A percentile compares a stretch with the other conserved stretches of the same genome.
Evolutionary conservation across 257 asterid species (phyloP).

Genomic region (Gentiana macrophylla): DNA sequence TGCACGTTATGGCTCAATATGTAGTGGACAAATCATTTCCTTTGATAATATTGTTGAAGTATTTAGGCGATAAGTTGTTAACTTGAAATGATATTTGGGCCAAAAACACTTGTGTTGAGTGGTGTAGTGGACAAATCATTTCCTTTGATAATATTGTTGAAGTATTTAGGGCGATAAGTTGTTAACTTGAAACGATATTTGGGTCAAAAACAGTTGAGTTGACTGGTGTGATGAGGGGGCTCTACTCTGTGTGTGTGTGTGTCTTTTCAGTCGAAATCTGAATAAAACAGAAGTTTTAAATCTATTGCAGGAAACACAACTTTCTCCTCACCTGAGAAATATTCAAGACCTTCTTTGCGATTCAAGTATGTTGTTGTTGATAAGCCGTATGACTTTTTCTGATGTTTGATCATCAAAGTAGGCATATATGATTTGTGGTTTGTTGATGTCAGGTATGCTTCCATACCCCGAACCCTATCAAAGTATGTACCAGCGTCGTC

Average conservation of each 20-base stretch:
- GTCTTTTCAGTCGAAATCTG: slow-evolving; percentile 15
- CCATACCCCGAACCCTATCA: slow-evolving; percentile 99
- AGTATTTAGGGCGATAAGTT: too few relatives aligned
- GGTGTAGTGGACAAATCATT: too few relatives aligned
- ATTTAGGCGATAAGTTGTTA: too few relatives aligned
- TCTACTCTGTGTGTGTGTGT: background rate
- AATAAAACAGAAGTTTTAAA: slow-evolving; percentile 8
- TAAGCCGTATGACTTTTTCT: slow-evolving; percentile 10
- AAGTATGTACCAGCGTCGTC: slow-evolving; percentile 73
- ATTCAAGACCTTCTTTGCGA: slow-evolving; percentile 83
- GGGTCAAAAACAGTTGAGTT: background rate
- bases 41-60: too few relatives aligned
- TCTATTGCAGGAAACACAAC: slow-evolving; percentile 87
- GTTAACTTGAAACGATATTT: background rate
- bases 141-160: too few relatives aligned
- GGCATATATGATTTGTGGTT: slow-evolving; percentile 10
- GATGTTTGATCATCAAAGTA: slow-evolving; percentile 11
- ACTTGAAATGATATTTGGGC: background rate
- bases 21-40: too few relatives aligned
- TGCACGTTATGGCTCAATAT: too few relatives aligned
- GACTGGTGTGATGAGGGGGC: background rate
- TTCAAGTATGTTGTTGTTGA: slow-evolving; percentile 57
- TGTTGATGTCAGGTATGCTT: slow-evolving; percentile 66
- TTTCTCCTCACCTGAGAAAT: slow-evolving; percentile 69
- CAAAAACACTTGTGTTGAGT: slow-evolving; percentile 1